A percentile compares a stretch with the other conserved stretches of the same genome.
Conservation (phyloP, 1,139 yeast genomes). For the Debaryomyces nepalensis region DNA sequence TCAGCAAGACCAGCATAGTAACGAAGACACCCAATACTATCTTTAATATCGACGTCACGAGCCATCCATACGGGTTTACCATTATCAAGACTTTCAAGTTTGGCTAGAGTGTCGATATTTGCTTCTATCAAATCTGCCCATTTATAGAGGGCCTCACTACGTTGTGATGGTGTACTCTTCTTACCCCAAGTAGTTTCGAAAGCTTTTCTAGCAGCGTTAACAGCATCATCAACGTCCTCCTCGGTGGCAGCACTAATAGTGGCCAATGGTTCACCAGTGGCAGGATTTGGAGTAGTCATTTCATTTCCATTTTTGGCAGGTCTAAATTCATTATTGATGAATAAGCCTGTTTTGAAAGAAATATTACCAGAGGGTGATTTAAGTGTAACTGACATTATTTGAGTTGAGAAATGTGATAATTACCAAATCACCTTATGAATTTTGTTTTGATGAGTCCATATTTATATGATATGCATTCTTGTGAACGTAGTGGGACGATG, state of each 20-base stretch:
- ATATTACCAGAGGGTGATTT: constrained; percentile 20
- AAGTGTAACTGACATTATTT: constrained; percentile 19
- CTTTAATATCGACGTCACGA: constrained; percentile 48
- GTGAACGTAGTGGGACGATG: too few species aligned
- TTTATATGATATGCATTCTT: too few species aligned
- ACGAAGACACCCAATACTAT: constrained; percentile 55
- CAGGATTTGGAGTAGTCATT: constrained; percentile 56
- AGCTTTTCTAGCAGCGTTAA: constrained; percentile 59
- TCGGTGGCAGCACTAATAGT: constrained; percentile 58
- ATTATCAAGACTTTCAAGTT: constrained; percentile 70
- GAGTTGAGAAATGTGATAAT: too few species aligned
- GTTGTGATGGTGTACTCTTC: constrained; percentile 42
- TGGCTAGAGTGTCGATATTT: constrained; percentile 54
- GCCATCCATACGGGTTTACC: constrained; percentile 63
- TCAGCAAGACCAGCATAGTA: constrained; percentile 79
- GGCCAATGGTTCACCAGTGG: constrained; percentile 60
- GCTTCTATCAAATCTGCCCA: constrained; percentile 60
- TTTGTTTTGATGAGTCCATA: too few species aligned
- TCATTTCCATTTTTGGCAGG: constrained; percentile 53
- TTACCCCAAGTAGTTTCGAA: constrained; percentile 44
- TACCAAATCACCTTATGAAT: too few species aligned
- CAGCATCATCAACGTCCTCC: constrained; percentile 64
- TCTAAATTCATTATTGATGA: constrained; percentile 70
- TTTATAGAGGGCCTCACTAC: constrained; percentile 53
- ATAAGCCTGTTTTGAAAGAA: constrained; percentile 53